Percentiles rank a stretch among this genome's conserved stretches.
These are phyloP conservation scores for Aegle marmelos DNA, from an alignment of 345 rosid genomes.

Conservation along the genomic window DNA sequence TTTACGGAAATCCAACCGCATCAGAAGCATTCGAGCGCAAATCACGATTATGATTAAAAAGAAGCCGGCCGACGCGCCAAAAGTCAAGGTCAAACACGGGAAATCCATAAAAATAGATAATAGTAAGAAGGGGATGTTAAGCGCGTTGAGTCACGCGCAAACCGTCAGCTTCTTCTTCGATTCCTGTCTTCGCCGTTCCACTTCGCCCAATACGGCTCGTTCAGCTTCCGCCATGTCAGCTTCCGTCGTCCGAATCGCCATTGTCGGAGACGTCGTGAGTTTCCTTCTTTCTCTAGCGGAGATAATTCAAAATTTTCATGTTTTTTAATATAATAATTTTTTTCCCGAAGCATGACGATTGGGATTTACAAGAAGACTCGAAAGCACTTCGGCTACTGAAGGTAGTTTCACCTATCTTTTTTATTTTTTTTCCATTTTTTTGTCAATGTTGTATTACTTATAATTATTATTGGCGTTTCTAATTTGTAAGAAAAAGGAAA, in stretches of 20 bases:
- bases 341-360: conserved; percentile 62
- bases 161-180: neutral
- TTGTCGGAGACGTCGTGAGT: conserved; percentile 66
- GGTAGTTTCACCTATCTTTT: conserved; percentile 31
- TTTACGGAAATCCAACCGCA: neutral
- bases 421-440: neutral
- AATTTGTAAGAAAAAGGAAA: neutral
- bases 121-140: neutral
- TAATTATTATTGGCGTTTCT: neutral
- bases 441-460: neutral
- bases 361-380: conserved; percentile 71
- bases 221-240: conserved; percentile 38
- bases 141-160: conserved; percentile 30
- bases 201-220: conserved; percentile 9
- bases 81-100: neutral
- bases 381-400: conserved; percentile 67
- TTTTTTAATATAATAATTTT: neutral
- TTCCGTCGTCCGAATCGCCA: conserved; percentile 43
- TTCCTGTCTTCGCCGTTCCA: conserved; percentile 11
- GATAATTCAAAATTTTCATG: neutral
- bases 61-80: no score
- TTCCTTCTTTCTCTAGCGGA: neutral
- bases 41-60: no score
- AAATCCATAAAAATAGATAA: neutral
- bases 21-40: no score